A percentile compares a stretch with the other conserved stretches of the same genome.
Conservation (phyloP, 495 filamentous ascomycete genomes). For the Baudoinia panamericana region DNA sequence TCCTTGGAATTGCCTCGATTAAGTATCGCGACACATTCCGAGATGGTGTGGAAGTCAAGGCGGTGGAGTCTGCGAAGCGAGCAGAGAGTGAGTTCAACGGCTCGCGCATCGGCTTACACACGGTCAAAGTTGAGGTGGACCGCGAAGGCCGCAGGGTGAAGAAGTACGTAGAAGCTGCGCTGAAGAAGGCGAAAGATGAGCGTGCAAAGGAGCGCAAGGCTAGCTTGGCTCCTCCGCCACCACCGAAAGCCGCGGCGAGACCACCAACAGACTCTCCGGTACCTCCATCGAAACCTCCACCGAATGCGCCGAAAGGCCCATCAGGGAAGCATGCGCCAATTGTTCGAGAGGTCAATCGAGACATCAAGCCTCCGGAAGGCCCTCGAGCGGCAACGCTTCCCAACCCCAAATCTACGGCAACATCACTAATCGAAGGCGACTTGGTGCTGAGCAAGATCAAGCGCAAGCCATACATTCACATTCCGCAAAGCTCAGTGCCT, state of each 20-base stretch:
- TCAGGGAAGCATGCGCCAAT: conserved; percentile 45
- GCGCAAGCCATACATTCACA: conserved; percentile 82
- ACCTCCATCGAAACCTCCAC: conserved; percentile 21
- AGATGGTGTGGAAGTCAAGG: conserved; percentile 18
- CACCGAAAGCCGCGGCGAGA: conserved; percentile 3
- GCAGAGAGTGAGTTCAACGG: conserved; percentile 60
- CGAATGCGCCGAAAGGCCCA: conserved; percentile 51
- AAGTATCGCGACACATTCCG: conserved; percentile 59
- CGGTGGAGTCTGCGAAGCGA: conserved; percentile 65
- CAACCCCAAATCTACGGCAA: conserved; percentile 34
- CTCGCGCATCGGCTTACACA: conserved; percentile 55
- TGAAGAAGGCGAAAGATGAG: conserved; percentile 49
- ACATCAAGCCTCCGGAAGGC: conserved; percentile 38
- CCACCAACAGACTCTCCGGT: conserved; percentile 14
- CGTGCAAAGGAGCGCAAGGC: conserved; percentile 26
- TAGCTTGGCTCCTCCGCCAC: conserved; percentile 7
- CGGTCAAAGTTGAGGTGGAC: conserved; percentile 72
- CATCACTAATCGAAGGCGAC: conserved; percentile 44
- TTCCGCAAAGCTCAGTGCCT: conserved; percentile 72
- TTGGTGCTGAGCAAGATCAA: conserved; percentile 54
- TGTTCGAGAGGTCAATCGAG: too few relatives aligned
- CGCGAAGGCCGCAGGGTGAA: conserved; percentile 70
- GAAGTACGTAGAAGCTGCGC: conserved; percentile 53
- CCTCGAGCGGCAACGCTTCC: conserved; percentile 31
- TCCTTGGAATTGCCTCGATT: conserved; percentile 81